These are phyloP conservation scores for Lactarius psammicola DNA, from an alignment of 768 basidiomycete genomes.

Conservation along the genomic window DNA sequence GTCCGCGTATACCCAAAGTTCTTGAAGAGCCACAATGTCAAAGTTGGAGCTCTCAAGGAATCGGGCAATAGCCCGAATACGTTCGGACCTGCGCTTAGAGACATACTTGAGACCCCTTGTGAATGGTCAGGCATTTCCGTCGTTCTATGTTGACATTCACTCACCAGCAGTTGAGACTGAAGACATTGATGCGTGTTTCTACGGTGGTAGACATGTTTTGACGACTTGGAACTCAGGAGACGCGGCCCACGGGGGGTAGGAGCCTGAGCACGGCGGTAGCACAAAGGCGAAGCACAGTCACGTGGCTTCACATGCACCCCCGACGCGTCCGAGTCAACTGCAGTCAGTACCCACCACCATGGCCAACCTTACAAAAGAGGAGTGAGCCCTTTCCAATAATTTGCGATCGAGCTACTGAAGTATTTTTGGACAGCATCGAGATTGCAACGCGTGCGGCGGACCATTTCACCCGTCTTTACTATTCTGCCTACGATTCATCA, in stretches of 20 bases:
- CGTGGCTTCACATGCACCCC: neutral
- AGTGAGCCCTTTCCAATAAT: slow-evolving; percentile 32
- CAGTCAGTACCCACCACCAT: slow-evolving; percentile 22
- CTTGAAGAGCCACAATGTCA: slow-evolving; percentile 83
- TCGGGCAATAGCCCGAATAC: slow-evolving; percentile 71
- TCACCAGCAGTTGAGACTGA: slow-evolving; percentile 81
- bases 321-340: neutral
- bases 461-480: slow-evolving; percentile 79
- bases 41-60: slow-evolving; percentile 60
- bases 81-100: slow-evolving; percentile 67
- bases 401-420: neutral
- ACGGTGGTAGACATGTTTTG: slow-evolving; percentile 30
- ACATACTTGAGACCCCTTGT: slow-evolving; percentile 85
- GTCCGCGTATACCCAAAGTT: slow-evolving; percentile 85
- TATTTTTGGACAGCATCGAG: slow-evolving; percentile 58
- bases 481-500: slow-evolving; percentile 75
- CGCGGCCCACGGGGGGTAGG: neutral
- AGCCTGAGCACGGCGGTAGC: no score
- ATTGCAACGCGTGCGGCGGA: slow-evolving; percentile 83
- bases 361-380: slow-evolving; percentile 38
- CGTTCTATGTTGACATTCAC: slow-evolving; percentile 20
- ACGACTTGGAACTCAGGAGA: neutral
- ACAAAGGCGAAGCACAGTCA: neutral
- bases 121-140: neutral
- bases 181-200: slow-evolving; percentile 53